These are phyloP conservation scores for Helotiales sp. DNA, from an alignment of 2,329 filamentous ascomycete species.

Conservation along the genomic window DNA sequence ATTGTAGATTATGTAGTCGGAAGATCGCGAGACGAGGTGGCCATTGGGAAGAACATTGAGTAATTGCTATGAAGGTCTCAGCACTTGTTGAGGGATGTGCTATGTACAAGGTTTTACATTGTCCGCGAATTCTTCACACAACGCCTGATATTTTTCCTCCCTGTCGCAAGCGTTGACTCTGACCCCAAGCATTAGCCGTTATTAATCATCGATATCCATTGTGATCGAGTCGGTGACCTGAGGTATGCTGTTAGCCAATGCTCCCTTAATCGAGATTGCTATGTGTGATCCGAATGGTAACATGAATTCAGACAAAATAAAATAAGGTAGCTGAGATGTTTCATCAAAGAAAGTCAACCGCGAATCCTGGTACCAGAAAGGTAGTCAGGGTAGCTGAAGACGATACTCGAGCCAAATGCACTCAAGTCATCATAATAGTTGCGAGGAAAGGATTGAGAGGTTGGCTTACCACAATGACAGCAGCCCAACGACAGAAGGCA, in stretches of 20 bases:
- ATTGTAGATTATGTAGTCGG: slow-evolving; percentile 98
- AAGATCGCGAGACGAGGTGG: slow-evolving; percentile 90
- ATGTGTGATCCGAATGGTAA: not conserved
- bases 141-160: slow-evolving; percentile 80
- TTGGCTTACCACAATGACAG: slow-evolving; percentile 29
- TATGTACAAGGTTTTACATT: slow-evolving; percentile 67
- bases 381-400: slow-evolving; percentile 59
- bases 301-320: slow-evolving; percentile 74
- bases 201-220: too few relatives aligned
- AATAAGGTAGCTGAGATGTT: slow-evolving; percentile 98
- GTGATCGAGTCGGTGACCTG: slow-evolving; percentile 11
- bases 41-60: slow-evolving; percentile 92
- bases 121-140: slow-evolving; percentile 79
- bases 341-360: slow-evolving; percentile 89
- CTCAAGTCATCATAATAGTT: slow-evolving; percentile 94
- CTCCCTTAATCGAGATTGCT: slow-evolving; percentile 15
- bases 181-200: slow-evolving; percentile 31
- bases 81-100: slow-evolving; percentile 33
- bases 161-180: slow-evolving; percentile 95
- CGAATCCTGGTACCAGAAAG: slow-evolving; percentile 71
- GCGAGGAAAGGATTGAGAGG: slow-evolving; percentile 14
- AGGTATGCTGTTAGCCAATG: slow-evolving; percentile 27
- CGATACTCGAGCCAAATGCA: slow-evolving; percentile 99
- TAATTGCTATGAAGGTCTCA: slow-evolving; percentile 62
- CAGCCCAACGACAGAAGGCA: slow-evolving; percentile 27